These are phyloP conservation scores for Rhododendron griersonianum DNA, from an alignment of 148 eudicot species.

Conservation along the genomic window DNA sequence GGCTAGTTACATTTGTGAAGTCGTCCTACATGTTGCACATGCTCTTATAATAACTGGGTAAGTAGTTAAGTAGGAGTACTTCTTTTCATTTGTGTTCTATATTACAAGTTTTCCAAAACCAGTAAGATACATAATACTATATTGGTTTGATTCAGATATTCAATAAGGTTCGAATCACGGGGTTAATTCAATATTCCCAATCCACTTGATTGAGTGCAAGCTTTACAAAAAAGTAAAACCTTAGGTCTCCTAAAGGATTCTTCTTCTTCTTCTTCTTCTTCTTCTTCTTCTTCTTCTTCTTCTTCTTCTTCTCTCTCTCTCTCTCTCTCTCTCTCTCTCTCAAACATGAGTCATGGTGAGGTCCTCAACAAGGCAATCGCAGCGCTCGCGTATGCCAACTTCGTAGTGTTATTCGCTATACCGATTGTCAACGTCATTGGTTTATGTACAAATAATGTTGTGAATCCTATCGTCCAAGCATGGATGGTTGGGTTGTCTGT, in stretches of 20 bases:
- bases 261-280: not conserved
- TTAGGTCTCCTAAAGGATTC: too few relatives aligned
- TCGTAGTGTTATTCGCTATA: not conserved
- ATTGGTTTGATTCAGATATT: not conserved
- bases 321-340: not conserved
- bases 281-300: too few relatives aligned
- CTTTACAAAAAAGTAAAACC: too few relatives aligned
- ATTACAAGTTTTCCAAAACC: too few relatives aligned
- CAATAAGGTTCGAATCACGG: not conserved
- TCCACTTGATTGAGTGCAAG: too few relatives aligned
- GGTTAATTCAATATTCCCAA: not conserved
- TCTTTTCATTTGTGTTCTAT: too few relatives aligned
- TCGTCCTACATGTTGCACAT: too few relatives aligned
- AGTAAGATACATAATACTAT: too few relatives aligned
- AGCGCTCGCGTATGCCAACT: not conserved
- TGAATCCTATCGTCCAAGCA: not conserved
- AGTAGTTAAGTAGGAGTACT: too few relatives aligned
- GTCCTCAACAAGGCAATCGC: not conserved
- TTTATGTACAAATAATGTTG: not conserved
- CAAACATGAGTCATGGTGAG: not conserved
- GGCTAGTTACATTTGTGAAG: too few relatives aligned
- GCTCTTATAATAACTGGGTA: too few relatives aligned
- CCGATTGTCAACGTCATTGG: not conserved
- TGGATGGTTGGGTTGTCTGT: not conserved
- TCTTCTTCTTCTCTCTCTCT: not conserved